Base-by-base conservation (phyloP, 306 rosid species). In the Dalbergia cultrata region DNA sequence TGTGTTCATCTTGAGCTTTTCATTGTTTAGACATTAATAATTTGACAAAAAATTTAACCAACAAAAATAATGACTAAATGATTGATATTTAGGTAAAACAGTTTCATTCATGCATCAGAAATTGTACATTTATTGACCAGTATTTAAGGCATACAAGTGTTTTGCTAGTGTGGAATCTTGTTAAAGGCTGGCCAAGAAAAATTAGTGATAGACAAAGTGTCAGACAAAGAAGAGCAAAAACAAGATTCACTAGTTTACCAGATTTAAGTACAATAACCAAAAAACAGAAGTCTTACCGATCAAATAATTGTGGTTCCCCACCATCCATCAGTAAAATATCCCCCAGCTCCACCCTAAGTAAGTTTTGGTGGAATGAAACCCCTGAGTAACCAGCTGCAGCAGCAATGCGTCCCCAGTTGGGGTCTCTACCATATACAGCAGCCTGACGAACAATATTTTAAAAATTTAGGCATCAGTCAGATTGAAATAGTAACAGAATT, bases 391-490 rank as follows among this genome's bases (percentile, higher is more conserved):
- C 99, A 31, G 99, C 97, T 19, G 99, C 98, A 26, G 86, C 85
- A 22, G 98, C 99, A 47, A 95, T 93, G 69, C 98, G 97, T 67
- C 99, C 99, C 99, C 99, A 95, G 26, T 95, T 93, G 49, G 99
- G 98, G 77, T 92, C 99, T 90, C 98, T 87, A 39, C 98, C 98
- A 62, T 90, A 92, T 61, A 92, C 83, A 63, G 98, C 97, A 49
- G 98, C 92, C 97, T 94, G 89, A 69, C 72, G 64, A 81, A 82
- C 47, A 78, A 52, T 66, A 61, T 53, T 49, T 47, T n/a, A 71
- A 69, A 34, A 53, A 19, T 76, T 72, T 67, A 80, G 66, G 61
- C 44, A 8, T 70, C 5, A 3, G 62, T 68, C 26, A 47, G 45
- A 79, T 58, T 67, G 41, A 66, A 67, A 39, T 39, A n/a, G 53